Conservation (phyloP, 2,329 filamentous ascomycete genomes). For the Talaromyces sp. region DNA sequence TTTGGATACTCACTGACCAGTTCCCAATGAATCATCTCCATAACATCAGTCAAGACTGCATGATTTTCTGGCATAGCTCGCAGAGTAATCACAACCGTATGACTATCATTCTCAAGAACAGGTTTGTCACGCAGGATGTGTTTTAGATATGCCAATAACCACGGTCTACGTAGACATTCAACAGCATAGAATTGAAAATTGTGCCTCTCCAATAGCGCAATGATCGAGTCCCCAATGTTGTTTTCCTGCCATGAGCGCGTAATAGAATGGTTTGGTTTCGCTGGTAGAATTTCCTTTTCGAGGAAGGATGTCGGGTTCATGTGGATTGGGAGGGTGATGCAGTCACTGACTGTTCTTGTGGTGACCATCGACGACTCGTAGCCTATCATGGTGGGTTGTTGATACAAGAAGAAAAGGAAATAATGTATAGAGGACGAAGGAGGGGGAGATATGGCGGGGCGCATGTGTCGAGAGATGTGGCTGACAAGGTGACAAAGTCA, state of each 20-base stretch:
- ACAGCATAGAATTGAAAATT: constrained; percentile 5
- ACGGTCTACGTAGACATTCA: constrained; percentile 10
- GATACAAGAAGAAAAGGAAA: background rate
- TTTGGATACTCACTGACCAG: background rate
- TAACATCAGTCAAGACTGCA: background rate
- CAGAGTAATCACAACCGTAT: constrained; percentile 15
- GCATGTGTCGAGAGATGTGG: background rate
- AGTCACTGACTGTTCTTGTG: background rate
- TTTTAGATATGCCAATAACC: background rate
- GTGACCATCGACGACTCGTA: background rate
- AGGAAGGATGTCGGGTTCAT: background rate
- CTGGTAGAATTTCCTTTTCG: constrained; percentile 7
- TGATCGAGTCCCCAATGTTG: background rate
- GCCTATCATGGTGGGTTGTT: background rate
- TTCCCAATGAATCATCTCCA: constrained; percentile 8
- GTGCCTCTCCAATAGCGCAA: background rate
- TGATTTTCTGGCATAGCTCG: background rate
- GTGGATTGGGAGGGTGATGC: background rate
- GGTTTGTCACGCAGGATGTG: background rate
- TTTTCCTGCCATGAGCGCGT: background rate
- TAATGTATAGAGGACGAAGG: background rate
- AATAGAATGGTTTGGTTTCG: background rate
- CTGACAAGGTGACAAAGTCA: background rate
- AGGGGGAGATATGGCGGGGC: background rate
- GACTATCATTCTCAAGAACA: constrained; percentile 1